These are phyloP conservation scores for Recurvomyces mirabilis DNA, from an alignment of 495 filamentous ascomycete genomes.

Conservation along the genomic window DNA sequence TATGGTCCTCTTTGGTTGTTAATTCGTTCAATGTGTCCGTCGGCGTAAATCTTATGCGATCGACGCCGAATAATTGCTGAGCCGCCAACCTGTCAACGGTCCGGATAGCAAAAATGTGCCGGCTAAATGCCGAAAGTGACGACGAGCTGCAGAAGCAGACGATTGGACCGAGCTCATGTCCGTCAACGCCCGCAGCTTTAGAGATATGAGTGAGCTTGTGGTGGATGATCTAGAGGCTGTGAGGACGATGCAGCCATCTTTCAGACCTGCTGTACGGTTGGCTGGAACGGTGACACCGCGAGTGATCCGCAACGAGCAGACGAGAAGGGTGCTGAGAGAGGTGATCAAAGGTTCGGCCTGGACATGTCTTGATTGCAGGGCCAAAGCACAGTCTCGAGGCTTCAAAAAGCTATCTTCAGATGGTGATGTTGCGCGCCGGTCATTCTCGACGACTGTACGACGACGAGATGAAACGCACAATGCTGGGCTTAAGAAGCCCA, in stretches of 20 bases:
- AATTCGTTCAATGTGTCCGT: no score
- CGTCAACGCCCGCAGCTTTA: background rate
- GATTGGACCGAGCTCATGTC: background rate
- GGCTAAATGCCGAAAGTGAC: no score
- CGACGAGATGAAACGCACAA: background rate
- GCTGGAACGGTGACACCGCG: no score
- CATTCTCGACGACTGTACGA: background rate
- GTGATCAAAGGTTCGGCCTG: background rate
- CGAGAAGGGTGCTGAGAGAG: no score
- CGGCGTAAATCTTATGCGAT: no score
- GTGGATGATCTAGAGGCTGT: background rate
- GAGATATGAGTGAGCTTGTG: background rate
- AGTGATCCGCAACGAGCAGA: no score
- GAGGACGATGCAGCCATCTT: slow-evolving; percentile 2
- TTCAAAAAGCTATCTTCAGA: background rate
- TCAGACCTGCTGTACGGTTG: background rate
- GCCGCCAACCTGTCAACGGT: slow-evolving; percentile 10
- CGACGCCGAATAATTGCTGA: slow-evolving; percentile 9
- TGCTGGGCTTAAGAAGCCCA: no score
- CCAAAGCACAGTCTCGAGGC: background rate
- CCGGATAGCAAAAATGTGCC: background rate
- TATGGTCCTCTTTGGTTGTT: no score
- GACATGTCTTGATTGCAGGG: slow-evolving; percentile 4
- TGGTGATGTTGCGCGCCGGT: background rate
- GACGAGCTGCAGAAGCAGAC: no score